Percentiles rank a stretch among this genome's conserved stretches.
Conservation (phyloP, 2,329 filamentous ascomycete species). For the Pestalotiopsis sp. region DNA sequence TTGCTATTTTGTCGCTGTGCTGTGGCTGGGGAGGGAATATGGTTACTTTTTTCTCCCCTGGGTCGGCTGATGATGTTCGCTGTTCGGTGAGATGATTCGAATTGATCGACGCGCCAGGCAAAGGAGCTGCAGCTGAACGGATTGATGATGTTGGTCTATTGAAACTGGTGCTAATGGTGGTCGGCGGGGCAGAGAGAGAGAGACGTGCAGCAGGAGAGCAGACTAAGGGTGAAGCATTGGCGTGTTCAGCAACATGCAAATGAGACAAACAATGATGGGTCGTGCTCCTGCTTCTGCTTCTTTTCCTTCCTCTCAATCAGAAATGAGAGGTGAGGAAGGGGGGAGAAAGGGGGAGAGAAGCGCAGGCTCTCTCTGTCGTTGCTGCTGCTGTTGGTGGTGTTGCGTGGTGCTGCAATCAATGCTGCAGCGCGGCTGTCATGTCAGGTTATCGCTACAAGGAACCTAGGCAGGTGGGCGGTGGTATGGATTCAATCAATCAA, state of each 20-base stretch:
- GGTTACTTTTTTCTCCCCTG: background rate
- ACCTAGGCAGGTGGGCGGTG: background rate
- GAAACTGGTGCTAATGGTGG: slow-evolving; percentile 2
- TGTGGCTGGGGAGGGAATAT: too few species aligned
- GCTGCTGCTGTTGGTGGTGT: background rate
- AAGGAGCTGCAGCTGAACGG: background rate
- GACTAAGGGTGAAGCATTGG: background rate
- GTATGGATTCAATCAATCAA: background rate
- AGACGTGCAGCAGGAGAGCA: background rate
- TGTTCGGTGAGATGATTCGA: background rate
- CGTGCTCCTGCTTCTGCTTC: background rate
- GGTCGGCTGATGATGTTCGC: background rate
- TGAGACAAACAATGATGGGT: background rate
- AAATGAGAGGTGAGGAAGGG: background rate
- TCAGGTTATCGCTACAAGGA: background rate
- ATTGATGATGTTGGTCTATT: slow-evolving; percentile 3
- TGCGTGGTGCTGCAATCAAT: background rate
- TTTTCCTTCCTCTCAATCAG: background rate
- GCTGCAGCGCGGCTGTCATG: background rate
- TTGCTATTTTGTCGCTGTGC: too few species aligned
- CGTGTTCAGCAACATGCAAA: background rate
- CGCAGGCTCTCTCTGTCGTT: background rate
- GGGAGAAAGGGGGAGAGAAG: background rate
- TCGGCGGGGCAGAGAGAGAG: background rate
- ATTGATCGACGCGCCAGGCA: background rate